phyloP scores from a whole-genome alignment of 768 basidiomycete genomes.

The Tricholoma furcatifolium region DNA sequence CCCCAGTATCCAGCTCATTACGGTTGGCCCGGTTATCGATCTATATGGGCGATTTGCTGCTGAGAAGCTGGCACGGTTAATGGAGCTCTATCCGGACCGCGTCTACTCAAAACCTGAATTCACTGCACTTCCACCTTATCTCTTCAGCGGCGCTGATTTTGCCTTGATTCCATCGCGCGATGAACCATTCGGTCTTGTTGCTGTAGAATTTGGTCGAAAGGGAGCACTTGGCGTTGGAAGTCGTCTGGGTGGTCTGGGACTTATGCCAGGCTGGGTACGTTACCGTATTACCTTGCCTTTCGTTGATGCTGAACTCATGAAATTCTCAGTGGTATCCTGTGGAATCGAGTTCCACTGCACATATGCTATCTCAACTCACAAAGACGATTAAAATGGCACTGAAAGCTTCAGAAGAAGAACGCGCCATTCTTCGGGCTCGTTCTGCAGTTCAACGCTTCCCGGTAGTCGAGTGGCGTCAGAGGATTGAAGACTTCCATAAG shows the following conservation, averaged over 20 bases:
- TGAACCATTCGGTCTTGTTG: constrained; percentile 94
- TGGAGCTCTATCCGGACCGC: constrained; percentile 93
- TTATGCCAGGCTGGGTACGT: constrained; percentile 97
- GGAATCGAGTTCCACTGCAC: constrained; percentile 87
- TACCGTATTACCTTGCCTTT: not conserved
- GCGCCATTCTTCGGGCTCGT: constrained; percentile 88
- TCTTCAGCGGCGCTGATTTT: constrained; percentile 95
- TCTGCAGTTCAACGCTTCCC: constrained; percentile 97
- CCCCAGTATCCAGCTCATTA: constrained; percentile 80
- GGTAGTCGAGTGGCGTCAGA: constrained; percentile 96
- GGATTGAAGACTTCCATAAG: constrained; percentile 92
- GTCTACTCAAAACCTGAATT: constrained; percentile 98
- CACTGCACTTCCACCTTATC: constrained; percentile 87
- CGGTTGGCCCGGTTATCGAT: constrained; percentile 94
- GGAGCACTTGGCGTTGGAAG: constrained; percentile 95
- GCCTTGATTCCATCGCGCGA: constrained; percentile 95
- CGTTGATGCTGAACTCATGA: not conserved
- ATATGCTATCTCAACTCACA: constrained; percentile 92
- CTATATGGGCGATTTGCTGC: constrained; percentile 94
- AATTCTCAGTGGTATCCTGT: constrained; percentile 88
- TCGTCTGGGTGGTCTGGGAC: constrained; percentile 89
- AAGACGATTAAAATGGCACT: constrained; percentile 95
- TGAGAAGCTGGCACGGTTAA: constrained; percentile 87
- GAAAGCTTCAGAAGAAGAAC: constrained; percentile 87
- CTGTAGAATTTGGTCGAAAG: constrained; percentile 95